phyloP scores from a whole-genome alignment of 345 rosid genomes.

The Rhodamnia argentea region DNA sequence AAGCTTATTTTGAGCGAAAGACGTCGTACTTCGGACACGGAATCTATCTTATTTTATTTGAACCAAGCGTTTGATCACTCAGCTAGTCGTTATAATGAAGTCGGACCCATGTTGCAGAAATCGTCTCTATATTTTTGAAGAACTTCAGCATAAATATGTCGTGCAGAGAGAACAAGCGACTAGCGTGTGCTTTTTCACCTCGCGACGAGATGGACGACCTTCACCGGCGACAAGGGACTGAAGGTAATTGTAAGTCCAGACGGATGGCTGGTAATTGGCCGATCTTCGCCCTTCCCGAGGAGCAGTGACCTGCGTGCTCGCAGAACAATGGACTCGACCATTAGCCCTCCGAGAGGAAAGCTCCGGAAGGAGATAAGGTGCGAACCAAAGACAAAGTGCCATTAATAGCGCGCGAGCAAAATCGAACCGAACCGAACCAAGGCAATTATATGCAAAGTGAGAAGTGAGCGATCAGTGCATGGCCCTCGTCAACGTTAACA shows the following conservation, averaged over 20 bases:
- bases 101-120: neutral
- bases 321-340: neutral
- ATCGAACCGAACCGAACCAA: neutral
- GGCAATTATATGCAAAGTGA: neutral
- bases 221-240: neutral
- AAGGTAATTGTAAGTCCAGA: constrained; percentile 7
- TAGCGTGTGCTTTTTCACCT: neutral
- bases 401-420: neutral
- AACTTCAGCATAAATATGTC: neutral
- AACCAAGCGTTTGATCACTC: neutral
- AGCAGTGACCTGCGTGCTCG: neutral
- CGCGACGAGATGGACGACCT: neutral
- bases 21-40: neutral
- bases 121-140: fast-evolving
- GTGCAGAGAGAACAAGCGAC: neutral
- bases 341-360: neutral
- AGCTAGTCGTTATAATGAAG: neutral
- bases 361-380: neutral
- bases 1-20: neutral
- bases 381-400: neutral
- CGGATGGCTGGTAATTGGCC: neutral
- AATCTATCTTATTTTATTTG: neutral
- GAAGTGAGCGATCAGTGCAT: neutral
- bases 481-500: neutral
- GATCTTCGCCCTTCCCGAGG: neutral